phyloP scores from a whole-genome alignment of 805 yeast species.

The Alloascoidea hylecoeti region DNA sequence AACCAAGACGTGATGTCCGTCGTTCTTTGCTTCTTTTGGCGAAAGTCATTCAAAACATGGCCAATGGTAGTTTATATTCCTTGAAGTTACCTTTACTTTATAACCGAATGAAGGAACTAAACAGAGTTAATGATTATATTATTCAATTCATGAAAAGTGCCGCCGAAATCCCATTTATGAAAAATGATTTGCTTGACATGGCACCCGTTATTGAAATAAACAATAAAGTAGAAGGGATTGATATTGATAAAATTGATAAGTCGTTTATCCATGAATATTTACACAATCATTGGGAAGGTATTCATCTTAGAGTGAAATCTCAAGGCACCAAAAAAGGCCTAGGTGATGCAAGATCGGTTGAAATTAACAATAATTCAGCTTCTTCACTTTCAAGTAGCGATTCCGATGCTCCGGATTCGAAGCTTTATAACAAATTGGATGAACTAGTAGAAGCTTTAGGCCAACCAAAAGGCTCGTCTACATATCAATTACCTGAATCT shows the following conservation, averaged over 20 bases:
- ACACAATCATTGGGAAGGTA: slow-evolving; percentile 31
- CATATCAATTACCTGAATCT: neutral
- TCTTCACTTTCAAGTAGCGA: neutral
- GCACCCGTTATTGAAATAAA: neutral
- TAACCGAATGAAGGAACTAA: slow-evolving; percentile 26
- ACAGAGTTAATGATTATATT: slow-evolving; percentile 23
- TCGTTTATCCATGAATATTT: slow-evolving; percentile 31
- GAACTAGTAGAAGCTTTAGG: neutral
- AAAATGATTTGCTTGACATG: neutral
- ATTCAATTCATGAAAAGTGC: slow-evolving; percentile 16
- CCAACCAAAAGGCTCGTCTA: neutral
- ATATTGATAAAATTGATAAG: slow-evolving; percentile 7
- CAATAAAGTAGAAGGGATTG: neutral
- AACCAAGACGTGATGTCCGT: slow-evolving; percentile 9
- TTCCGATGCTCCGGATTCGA: neutral
- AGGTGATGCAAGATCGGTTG: slow-evolving; percentile 5
- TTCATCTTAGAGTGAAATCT: slow-evolving; percentile 11
- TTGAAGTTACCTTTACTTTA: slow-evolving; percentile 32
- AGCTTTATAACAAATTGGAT: neutral
- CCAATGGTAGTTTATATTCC: slow-evolving; percentile 8
- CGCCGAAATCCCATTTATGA: neutral
- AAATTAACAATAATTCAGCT: neutral
- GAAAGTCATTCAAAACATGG: slow-evolving; percentile 15
- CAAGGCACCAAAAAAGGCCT: slow-evolving; percentile 8
- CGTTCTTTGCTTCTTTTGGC: slow-evolving; percentile 13